phyloP scores from a whole-genome alignment of 2,329 filamentous ascomycete species.

The Myriosclerotinia scirpicola region DNA sequence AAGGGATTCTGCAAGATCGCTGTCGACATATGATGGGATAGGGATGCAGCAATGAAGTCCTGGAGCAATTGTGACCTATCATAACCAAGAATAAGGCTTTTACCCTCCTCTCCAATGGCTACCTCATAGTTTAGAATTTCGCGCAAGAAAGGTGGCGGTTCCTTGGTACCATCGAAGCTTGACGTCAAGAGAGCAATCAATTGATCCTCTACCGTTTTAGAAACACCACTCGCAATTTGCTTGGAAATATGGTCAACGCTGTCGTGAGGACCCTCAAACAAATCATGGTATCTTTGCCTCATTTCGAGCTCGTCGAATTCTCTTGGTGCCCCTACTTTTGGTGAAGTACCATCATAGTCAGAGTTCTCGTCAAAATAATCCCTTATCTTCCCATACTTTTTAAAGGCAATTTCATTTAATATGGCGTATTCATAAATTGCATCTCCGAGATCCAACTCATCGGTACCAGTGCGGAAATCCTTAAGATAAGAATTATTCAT shows the following conservation, averaged over 20 bases:
- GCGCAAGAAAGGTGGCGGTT: neutral
- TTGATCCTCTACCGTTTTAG: neutral
- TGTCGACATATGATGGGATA: conserved; percentile 2
- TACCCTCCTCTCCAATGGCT: neutral
- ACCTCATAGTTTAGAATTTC: neutral
- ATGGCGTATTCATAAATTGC: neutral
- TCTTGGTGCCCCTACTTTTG: neutral
- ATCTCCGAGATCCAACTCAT: conserved; percentile 13
- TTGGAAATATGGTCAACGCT: neutral
- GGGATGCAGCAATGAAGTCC: conserved; percentile 8
- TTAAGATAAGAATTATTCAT: neutral
- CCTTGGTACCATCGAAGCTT: neutral
- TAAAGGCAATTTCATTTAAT: neutral
- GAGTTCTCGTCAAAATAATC: too few relatives aligned
- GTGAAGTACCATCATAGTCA: neutral
- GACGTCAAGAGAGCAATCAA: neutral
- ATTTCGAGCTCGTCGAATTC: neutral
- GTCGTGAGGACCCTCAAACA: neutral
- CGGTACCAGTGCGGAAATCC: neutral
- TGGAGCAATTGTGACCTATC: neutral
- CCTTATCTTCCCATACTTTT: too few relatives aligned
- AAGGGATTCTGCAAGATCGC: neutral
- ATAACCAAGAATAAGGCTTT: neutral
- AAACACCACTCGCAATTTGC: too few relatives aligned
- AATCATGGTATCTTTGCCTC: neutral